phyloP scores from a whole-genome alignment of 2,329 filamentous ascomycete genomes.

The Xylariaceae sp. region DNA sequence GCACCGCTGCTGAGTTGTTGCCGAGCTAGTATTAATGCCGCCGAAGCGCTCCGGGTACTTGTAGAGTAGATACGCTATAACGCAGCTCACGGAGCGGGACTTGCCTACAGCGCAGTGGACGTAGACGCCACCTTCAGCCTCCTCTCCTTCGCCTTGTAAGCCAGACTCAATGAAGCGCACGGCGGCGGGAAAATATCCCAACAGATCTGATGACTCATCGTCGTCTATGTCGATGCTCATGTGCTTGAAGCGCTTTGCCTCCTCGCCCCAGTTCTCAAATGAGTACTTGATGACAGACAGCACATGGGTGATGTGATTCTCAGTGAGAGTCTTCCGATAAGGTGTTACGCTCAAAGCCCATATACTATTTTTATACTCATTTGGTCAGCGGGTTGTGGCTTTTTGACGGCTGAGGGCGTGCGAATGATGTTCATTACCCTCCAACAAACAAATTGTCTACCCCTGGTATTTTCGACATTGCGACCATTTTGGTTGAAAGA shows the following conservation, averaged over 20 bases:
- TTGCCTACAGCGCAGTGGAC: slow-evolving; percentile 89
- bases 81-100: slow-evolving; percentile 81
- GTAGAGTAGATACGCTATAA: slow-evolving; percentile 81
- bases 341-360: slow-evolving; percentile 60
- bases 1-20: slow-evolving; percentile 35
- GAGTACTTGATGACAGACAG: slow-evolving; percentile 66
- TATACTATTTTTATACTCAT: slow-evolving; percentile 49
- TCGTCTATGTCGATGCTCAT: slow-evolving; percentile 84
- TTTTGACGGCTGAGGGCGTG: too few relatives aligned
- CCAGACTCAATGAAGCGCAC: slow-evolving; percentile 81
- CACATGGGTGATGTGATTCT: slow-evolving; percentile 80
- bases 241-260: slow-evolving; percentile 62
- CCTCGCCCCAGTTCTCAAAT: slow-evolving; percentile 40
- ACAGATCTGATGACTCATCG: slow-evolving; percentile 80
- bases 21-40: slow-evolving; percentile 37
- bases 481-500: slow-evolving; percentile 52
- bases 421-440: slow-evolving; percentile 50
- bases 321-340: slow-evolving; percentile 63
- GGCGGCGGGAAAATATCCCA: slow-evolving; percentile 73
- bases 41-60: slow-evolving; percentile 54
- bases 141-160: slow-evolving; percentile 38
- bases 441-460: slow-evolving; percentile 72
- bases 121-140: slow-evolving; percentile 40
- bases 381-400: too few relatives aligned
- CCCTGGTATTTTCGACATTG: slow-evolving; percentile 66